Percentiles rank a stretch among this genome's conserved stretches.
phyloP scores from a whole-genome alignment of 75 land plant genomes.

The Pinus albicaulis region DNA sequence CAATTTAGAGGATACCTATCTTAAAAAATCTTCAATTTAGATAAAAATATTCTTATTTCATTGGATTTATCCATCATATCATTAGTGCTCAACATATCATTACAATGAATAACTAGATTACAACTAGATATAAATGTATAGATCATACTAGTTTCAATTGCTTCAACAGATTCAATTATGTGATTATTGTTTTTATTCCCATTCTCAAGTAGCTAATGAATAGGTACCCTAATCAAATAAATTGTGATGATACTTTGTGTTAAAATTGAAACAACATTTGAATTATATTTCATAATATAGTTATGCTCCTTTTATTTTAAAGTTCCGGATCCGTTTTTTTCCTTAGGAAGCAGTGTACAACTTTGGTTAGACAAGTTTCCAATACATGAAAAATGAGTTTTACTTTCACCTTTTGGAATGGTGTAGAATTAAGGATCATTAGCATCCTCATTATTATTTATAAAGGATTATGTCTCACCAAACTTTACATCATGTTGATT shows the following conservation, averaged over 20 bases:
- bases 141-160: neutral
- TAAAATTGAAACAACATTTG: neutral
- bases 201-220: neutral
- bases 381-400: neutral
- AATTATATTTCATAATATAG: no score
- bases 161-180: neutral
- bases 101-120: neutral
- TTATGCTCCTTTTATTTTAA: no score
- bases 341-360: neutral
- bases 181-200: neutral
- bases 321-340: neutral
- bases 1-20: no score
- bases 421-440: neutral
- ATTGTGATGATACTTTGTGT: neutral
- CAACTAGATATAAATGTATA: neutral
- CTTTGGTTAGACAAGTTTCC: neutral
- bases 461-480: neutral
- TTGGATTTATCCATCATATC: neutral
- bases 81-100: no score
- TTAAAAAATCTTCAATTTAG: no score
- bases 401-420: neutral
- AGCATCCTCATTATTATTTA: neutral
- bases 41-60: neutral
- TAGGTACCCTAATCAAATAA: neutral
- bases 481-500: no score